Evolutionary conservation across 169 alveolate genomes (phyloP).

Genomic region (Plasmodium adleri): DNA sequence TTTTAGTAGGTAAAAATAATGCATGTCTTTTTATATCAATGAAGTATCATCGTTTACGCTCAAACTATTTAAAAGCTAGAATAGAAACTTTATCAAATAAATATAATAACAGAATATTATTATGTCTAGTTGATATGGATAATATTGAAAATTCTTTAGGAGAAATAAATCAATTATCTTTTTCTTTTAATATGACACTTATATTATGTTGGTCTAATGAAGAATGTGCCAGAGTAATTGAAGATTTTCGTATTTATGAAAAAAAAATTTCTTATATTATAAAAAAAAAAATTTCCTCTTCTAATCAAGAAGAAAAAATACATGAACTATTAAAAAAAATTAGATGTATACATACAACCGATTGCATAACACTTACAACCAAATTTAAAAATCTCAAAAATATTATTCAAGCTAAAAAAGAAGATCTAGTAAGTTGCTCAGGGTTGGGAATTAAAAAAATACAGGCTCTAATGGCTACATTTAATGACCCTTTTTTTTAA

Average conservation of each 20-base stretch:
- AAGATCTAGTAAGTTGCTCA: slow-evolving; percentile 51
- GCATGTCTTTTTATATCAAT: slow-evolving; percentile 82
- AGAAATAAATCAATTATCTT: slow-evolving; percentile 73
- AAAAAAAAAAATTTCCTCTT: slow-evolving; percentile 21
- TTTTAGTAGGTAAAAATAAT: slow-evolving; percentile 78
- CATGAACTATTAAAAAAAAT: slow-evolving; percentile 72
- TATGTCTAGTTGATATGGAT: slow-evolving; percentile 69
- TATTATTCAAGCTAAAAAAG: slow-evolving; percentile 60
- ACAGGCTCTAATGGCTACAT: slow-evolving; percentile 38
- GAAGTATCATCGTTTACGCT: slow-evolving; percentile 82
- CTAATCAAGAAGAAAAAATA: slow-evolving; percentile 61
- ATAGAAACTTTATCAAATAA: slow-evolving; percentile 76
- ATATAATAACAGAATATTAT: slow-evolving; percentile 58
- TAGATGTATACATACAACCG: slow-evolving; percentile 51
- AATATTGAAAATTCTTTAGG: slow-evolving; percentile 71
- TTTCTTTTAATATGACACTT: slow-evolving; percentile 51
- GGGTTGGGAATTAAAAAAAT: slow-evolving; percentile 70
- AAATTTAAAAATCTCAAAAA: slow-evolving; percentile 49
- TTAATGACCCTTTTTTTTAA: slow-evolving; percentile 64
- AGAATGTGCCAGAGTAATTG: slow-evolving; percentile 75
- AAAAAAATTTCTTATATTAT: slow-evolving; percentile 31
- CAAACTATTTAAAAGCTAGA: slow-evolving; percentile 79
- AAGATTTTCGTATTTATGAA: slow-evolving; percentile 66
- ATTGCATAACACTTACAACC: slow-evolving; percentile 39
- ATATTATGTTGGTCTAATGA: slow-evolving; percentile 65